Base-by-base conservation (phyloP, 148 eudicot genomes). In the Pharnaceum exiguum region DNA sequence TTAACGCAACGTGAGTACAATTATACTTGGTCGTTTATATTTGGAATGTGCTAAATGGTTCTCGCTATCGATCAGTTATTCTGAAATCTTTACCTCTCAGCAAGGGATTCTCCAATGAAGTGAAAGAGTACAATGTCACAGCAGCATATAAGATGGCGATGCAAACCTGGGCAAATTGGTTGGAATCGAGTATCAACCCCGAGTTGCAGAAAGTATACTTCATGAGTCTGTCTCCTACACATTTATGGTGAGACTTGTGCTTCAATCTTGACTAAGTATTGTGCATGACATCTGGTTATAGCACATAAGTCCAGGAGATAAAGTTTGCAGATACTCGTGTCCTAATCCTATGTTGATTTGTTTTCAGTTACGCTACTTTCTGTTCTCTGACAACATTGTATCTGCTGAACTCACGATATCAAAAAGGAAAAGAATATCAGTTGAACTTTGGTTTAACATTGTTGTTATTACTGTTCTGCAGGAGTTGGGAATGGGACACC, bases 401-500 rank as follows among this genome's bases (percentile, higher is more conserved):
- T n/a, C n/a, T n/a, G n/a, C n/a, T n/a, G n/a, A n/a, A n/a, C n/a
- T n/a, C n/a, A n/a, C n/a, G n/a, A 35, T 35, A 35, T 35, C 38
- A 6, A 12, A 35, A 35, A 35, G 7, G 8, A 35, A 12, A 27
- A 26, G 5, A 37, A 38, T 27, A 27, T 23, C 26, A 25, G 25
- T 11, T 1, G 15, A 49, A 10, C 16, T 27, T 49, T 26, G 3
- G 7, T 27, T 7, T 5, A n/a, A 49, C 2, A 18, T 51, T 10
- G 0, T 54, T 12, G 13, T 42, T 2, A 17, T 3, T 16, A 8
- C 2, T 32, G 19, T 19, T 44, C 29, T 54, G 18, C 29, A 91
- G 98, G 98, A 81, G 82, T 70, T 87, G 94, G 80, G 96, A 91
- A 61, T 91, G 98, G 98, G 77, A 73, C 21, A 77, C 77, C n/a